Base-by-base conservation (phyloP, 1,139 yeast genomes). In the Blastobotrys apis region DNA sequence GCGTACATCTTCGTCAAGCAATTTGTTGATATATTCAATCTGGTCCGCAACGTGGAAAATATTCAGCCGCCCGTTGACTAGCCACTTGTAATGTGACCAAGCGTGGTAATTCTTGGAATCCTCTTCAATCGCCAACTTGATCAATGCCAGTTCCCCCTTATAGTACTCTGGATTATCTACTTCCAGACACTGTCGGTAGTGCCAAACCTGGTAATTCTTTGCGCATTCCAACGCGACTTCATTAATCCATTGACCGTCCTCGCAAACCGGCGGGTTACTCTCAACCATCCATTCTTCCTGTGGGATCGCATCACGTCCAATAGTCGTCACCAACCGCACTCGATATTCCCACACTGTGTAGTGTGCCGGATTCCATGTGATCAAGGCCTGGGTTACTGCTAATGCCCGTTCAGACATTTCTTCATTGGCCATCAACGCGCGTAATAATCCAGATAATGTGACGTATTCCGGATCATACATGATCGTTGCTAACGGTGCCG, bases 131-230 rank as follows among this genome's bases (percentile, higher is more conserved):
- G 90, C 83, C 36, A 76, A 66, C 38, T 73, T 73, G 41, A 84
- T 67, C 15, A 86, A 68, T 2, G 84, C 82, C 47, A 71, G 72
- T 57, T 88, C 97, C 26, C 78, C 65, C 41, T 64, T 67, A 37
- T 68, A 64, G 37, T 68, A 64, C 19, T 29, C 37, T 4, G 47
- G 40, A 15, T 40, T 45, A 2, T 44, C 39, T 3, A 47, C 51
- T 42, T 21, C 52, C 30, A 66, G 53, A 19, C 50, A 54, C 58
- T 84, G 90, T 43, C 97, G 75, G 59, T 90, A 87, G 57, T 88
- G 86, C 98, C 98, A 92, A 22, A 92, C 83, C 64, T 92, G 99
- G 67, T 94, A 92, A 67, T 90, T 92, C 64, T 92, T 92, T 38
- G 90, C 84, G 60, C 85, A 81, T 8, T 75, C 80, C 43, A 84